phyloP scores from a whole-genome alignment of 805 yeast genomes.

The Saccharomycopsis javanensis region DNA sequence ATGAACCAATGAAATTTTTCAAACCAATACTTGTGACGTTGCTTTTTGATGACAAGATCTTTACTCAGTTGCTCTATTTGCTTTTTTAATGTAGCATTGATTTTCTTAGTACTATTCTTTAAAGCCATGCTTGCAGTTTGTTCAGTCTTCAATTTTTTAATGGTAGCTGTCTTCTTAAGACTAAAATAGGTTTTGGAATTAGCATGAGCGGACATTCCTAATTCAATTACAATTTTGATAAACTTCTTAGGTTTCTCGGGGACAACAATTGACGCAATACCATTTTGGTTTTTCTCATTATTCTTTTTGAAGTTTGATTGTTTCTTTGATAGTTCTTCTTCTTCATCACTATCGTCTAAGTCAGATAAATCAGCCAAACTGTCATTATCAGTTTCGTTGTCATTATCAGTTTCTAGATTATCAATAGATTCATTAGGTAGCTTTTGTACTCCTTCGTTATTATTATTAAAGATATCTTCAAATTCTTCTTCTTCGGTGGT shows the following conservation, averaged over 20 bases:
- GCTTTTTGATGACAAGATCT: slow-evolving; percentile 39
- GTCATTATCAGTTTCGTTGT: slow-evolving; percentile 21
- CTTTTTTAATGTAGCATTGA: slow-evolving; percentile 59
- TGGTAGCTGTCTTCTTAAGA: slow-evolving; percentile 61
- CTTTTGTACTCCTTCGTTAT: slow-evolving; percentile 28
- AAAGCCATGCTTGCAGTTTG: slow-evolving; percentile 69
- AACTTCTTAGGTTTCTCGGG: slow-evolving; percentile 20
- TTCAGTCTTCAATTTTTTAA: slow-evolving; percentile 73
- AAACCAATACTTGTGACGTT: slow-evolving; percentile 77
- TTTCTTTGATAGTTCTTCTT: slow-evolving; percentile 21
- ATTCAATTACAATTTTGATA: slow-evolving; percentile 54
- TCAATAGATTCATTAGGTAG: slow-evolving; percentile 28
- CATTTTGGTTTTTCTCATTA: slow-evolving; percentile 16
- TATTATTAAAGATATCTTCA: slow-evolving; percentile 17
- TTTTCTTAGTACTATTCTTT: slow-evolving; percentile 71
- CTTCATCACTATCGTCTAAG: slow-evolving; percentile 17
- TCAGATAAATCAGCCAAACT: background rate
- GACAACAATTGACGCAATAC: background rate
- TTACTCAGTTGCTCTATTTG: slow-evolving; percentile 49
- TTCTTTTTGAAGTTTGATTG: slow-evolving; percentile 9
- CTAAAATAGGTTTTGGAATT: slow-evolving; percentile 79
- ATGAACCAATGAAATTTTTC: slow-evolving; percentile 93
- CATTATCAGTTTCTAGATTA: slow-evolving; percentile 27
- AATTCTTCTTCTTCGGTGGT: slow-evolving; percentile 31
- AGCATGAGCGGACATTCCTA: slow-evolving; percentile 71